Conservation (phyloP, 805 yeast genomes). For the Kazachstania taianensis region DNA sequence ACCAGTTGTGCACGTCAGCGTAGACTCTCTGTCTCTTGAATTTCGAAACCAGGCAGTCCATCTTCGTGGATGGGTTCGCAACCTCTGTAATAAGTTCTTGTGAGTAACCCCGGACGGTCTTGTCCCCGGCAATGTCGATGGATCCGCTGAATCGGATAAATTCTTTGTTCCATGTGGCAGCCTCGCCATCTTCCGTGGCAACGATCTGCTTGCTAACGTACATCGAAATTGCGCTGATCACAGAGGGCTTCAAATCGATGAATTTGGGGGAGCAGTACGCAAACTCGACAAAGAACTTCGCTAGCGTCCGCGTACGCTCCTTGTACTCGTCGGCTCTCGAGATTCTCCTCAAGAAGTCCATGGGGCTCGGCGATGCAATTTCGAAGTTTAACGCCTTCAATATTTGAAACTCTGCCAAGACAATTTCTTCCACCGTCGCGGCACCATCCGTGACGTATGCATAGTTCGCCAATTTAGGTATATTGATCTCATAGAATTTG, state of each 20-base stretch:
- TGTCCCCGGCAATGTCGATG: slow-evolving; percentile 14
- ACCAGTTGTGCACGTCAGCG: slow-evolving; percentile 13
- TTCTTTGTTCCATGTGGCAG: slow-evolving; percentile 20
- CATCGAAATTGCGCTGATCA: slow-evolving; percentile 79
- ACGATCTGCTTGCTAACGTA: slow-evolving; percentile 57
- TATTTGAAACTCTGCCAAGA: slow-evolving; percentile 73
- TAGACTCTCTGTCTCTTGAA: slow-evolving; percentile 16
- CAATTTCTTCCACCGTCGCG: slow-evolving; percentile 70
- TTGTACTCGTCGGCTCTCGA: slow-evolving; percentile 88
- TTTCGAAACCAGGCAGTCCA: slow-evolving; percentile 20
- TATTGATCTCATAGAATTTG: slow-evolving; percentile 85
- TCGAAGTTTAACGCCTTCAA: slow-evolving; percentile 62
- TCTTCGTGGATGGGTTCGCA: slow-evolving; percentile 21
- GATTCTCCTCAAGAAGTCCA: slow-evolving; percentile 78
- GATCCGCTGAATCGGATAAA: slow-evolving; percentile 21
- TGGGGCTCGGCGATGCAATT: slow-evolving; percentile 77
- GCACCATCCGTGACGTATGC: slow-evolving; percentile 85
- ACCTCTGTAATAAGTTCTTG: slow-evolving; percentile 21
- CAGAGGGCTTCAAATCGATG: slow-evolving; percentile 62
- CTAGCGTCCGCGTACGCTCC: slow-evolving; percentile 69
- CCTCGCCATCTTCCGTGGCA: slow-evolving; percentile 13
- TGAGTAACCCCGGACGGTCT: slow-evolving; percentile 13
- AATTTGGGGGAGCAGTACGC: slow-evolving; percentile 67
- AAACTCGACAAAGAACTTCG: slow-evolving; percentile 72
- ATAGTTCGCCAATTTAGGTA: slow-evolving; percentile 76